Conservation (phyloP, 768 basidiomycete species). For the Podaxis mareebaensis region DNA sequence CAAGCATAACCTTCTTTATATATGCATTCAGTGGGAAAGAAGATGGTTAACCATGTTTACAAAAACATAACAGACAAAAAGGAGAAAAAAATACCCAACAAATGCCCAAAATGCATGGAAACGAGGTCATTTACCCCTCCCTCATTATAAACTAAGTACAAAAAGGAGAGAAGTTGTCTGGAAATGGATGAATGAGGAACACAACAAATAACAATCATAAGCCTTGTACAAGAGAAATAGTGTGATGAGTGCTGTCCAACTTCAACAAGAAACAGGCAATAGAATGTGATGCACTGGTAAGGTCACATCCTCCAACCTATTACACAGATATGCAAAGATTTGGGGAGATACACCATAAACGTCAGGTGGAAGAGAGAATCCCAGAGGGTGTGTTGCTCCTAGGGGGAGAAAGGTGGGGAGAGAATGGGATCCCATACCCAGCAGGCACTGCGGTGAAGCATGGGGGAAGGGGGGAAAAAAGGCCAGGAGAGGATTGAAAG, state of each 20-base stretch:
- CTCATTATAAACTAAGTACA: background rate
- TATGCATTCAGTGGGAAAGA: background rate
- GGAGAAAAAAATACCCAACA: background rate
- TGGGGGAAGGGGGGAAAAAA: constrained; percentile 27
- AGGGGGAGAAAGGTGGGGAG: constrained; percentile 30
- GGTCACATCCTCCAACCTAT: constrained; percentile 12
- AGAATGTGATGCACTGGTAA: constrained; percentile 16
- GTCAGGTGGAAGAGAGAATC: constrained; percentile 18
- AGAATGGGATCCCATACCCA: constrained; percentile 32
- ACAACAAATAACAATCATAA: too few relatives aligned
- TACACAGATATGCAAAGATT: background rate
- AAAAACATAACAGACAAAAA: background rate
- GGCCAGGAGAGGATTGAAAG: constrained; percentile 50
- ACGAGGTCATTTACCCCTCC: constrained; percentile 3
- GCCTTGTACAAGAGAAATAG: background rate
- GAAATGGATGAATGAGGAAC: too few relatives aligned
- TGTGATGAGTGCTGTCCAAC: constrained; percentile 3
- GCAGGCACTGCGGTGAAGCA: constrained; percentile 26
- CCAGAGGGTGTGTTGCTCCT: constrained; percentile 22
- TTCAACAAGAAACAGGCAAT: background rate
- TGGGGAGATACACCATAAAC: constrained; percentile 9
- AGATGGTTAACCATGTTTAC: constrained; percentile 10
- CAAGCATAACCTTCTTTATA: constrained; percentile 11
- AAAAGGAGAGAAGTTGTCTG: too few relatives aligned
- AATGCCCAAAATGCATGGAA: background rate